Conservation (phyloP, 192 early-diverging fungal species). For the Linnemannia exigua region DNA sequence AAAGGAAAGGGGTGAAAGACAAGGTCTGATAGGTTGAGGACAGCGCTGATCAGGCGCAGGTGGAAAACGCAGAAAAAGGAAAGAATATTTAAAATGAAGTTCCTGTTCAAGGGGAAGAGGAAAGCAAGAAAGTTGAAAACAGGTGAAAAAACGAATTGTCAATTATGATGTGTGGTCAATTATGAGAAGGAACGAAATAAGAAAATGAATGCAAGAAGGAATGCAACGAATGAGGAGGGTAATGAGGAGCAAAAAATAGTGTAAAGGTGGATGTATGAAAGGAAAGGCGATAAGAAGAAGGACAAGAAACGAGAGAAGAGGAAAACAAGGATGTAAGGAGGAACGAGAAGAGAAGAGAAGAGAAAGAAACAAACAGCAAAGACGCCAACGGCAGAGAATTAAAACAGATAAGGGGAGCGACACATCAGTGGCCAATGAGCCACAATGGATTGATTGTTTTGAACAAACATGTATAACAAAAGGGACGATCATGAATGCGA, state of each 20-base stretch:
- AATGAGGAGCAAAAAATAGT: not conserved
- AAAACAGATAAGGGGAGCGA: not conserved
- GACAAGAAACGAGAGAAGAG: not conserved
- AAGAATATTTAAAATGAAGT: too few species aligned
- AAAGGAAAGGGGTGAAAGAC: not conserved
- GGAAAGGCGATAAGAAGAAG: too few species aligned
- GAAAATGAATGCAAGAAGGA: not conserved
- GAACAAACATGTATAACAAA: not conserved
- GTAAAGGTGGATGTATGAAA: not conserved
- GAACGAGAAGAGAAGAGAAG: not conserved
- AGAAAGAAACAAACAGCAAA: not conserved
- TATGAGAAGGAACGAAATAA: not conserved
- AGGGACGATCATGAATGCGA: not conserved
- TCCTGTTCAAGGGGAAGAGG: not conserved
- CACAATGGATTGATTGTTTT: not conserved
- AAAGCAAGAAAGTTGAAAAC: not conserved
- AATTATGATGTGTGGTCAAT: not conserved
- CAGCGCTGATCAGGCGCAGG: slow-evolving; percentile 3
- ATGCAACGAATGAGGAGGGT: not conserved
- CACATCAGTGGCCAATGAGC: slow-evolving; percentile 2
- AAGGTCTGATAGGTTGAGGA: not conserved
- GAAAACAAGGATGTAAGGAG: not conserved
- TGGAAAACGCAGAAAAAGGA: not conserved
- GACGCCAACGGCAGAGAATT: not conserved
- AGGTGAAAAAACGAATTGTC: too few species aligned